Conservation (phyloP, 2,329 filamentous ascomycete species). For the Sporothrix inflata region DNA sequence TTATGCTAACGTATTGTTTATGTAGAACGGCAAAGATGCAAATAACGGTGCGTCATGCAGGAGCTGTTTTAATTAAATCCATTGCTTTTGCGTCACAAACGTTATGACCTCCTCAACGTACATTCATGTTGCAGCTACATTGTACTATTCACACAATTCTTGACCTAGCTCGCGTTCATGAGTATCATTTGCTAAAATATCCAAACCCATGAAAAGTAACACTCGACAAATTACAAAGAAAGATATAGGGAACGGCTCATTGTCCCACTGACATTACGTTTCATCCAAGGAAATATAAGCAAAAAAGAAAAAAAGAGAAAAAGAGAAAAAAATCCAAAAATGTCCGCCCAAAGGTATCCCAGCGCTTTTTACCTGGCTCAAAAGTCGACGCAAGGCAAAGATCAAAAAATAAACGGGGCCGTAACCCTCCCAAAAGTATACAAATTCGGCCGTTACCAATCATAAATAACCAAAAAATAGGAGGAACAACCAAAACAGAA, state of each 20-base stretch:
- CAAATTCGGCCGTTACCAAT: neutral
- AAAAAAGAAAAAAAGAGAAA: neutral
- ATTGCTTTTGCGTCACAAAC: too few relatives aligned
- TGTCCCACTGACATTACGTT: neutral
- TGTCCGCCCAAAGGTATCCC: constrained; percentile 21
- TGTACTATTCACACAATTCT: too few relatives aligned
- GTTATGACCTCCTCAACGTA: too few relatives aligned
- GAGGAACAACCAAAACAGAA: neutral
- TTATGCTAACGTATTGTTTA: too few relatives aligned
- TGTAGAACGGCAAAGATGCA: too few relatives aligned
- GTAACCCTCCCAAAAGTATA: constrained; percentile 5
- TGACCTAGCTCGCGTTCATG: neutral
- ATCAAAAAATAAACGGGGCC: too few relatives aligned
- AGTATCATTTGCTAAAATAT: neutral
- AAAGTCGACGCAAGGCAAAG: too few relatives aligned
- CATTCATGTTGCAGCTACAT: too few relatives aligned
- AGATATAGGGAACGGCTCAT: neutral
- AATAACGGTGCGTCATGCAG: too few relatives aligned
- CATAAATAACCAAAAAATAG: neutral
- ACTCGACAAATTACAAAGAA: neutral
- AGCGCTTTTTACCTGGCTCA: neutral
- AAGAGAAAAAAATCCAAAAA: neutral
- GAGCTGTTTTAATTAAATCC: too few relatives aligned
- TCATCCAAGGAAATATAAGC: too few relatives aligned
- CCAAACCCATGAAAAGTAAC: too few relatives aligned